Evolutionary conservation across 768 basidiomycete species (phyloP), one percentile per base, ranked within the genome.

Genomic region (Naganishia vishniacii): DNA sequence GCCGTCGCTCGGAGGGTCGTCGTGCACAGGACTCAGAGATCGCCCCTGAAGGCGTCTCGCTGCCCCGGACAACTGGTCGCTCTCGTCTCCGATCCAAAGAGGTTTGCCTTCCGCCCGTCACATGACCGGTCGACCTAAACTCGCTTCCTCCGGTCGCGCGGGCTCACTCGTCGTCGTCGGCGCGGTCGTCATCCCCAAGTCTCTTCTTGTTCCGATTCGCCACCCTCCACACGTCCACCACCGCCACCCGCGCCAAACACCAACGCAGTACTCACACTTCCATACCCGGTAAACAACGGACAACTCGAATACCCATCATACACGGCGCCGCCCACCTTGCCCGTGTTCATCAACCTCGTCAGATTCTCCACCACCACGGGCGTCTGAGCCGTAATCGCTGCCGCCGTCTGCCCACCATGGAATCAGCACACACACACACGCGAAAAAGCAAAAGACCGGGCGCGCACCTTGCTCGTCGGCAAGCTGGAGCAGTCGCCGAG

Each of bases 331-430:
- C 85, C 81, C 48, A 89, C 76, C 68, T 83, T 83, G 34, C 91
- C 92, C 1, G 83, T 85, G 68, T 87, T 83, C 74, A 91, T 79
- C 32, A 88, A 79, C 28, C 85, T 84, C 75, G 85, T 86, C 40
- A 97, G 75, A 78, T 97, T 98, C 78, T 97, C 89, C 0, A 86
- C 84, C 47, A 98, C 81, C 4, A 99, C 86, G 12, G 94, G 94
- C 0, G 88, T 86, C 77, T 99, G 91, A 0, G 84, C 85, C 2
- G 89, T 91, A 71, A 97, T 88, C 5, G 93, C 94, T 15, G 94
- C 93, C 0, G 88, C 90, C 0, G 94, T 99, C 82, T 56, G 25
- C 53, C 3, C 2, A 4, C 23, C 71, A 31, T 7, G 15, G 8
- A 31, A 26, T 26, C 16, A 16, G 18, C 42, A 9, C 34, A 15